Evolutionary conservation across 257 asterid genomes (phyloP).

Genomic region (Perilla frutescens): DNA sequence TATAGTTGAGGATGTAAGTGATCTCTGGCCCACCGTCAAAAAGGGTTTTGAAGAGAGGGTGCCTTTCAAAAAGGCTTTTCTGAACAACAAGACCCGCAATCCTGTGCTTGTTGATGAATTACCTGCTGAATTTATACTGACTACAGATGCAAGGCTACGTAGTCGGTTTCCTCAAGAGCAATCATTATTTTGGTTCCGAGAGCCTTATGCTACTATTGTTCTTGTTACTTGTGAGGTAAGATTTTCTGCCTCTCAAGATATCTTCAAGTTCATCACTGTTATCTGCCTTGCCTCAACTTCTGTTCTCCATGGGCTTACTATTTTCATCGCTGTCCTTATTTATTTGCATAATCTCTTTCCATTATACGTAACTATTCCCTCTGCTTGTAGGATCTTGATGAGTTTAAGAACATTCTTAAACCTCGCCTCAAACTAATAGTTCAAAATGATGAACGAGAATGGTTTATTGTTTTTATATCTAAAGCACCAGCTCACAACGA

Average conservation of each 20-base stretch:
- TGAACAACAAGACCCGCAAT: slow-evolving; percentile 96
- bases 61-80: slow-evolving; percentile 72
- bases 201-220: slow-evolving; percentile 90
- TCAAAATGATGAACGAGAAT: slow-evolving; percentile 97
- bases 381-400: slow-evolving; percentile 86
- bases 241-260: slow-evolving; percentile 16
- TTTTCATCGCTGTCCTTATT: slow-evolving; percentile 4
- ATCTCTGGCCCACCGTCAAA: slow-evolving; percentile 86
- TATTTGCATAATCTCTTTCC: slow-evolving; percentile 26
- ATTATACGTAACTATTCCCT: slow-evolving; percentile 23
- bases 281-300: slow-evolving; percentile 21
- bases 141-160: slow-evolving; percentile 96
- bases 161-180: slow-evolving; percentile 97
- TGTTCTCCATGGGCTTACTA: slow-evolving; percentile 22
- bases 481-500: slow-evolving; percentile 95
- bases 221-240: slow-evolving; percentile 94
- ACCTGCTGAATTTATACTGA: slow-evolving; percentile 86
- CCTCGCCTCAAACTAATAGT: slow-evolving; percentile 97
- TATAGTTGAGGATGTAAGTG: slow-evolving; percentile 98
- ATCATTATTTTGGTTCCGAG: slow-evolving; percentile 92
- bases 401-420: slow-evolving; percentile 93
- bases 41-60: slow-evolving; percentile 80
- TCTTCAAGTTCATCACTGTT: slow-evolving; percentile 20
- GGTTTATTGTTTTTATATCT: slow-evolving; percentile 94
- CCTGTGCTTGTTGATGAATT: slow-evolving; percentile 79